phyloP scores from a whole-genome alignment of 139 green algal genomes.

The Micractinium conductrix region DNA sequence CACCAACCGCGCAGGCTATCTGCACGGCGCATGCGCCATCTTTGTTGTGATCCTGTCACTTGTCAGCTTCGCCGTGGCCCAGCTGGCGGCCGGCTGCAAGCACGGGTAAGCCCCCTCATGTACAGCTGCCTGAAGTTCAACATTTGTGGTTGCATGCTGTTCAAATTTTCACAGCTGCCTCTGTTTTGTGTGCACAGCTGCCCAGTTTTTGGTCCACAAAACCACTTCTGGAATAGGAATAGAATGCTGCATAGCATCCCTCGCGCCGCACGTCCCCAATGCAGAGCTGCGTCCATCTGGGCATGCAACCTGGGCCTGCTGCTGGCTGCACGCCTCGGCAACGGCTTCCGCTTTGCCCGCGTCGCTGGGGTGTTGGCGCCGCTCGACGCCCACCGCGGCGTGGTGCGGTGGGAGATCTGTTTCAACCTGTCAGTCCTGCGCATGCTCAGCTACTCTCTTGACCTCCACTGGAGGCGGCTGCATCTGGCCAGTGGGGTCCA shows the following conservation, averaged over 20 bases:
- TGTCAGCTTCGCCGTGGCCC: slow-evolving; percentile 43
- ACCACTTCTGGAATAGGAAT: too few species aligned
- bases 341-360: slow-evolving; percentile 55
- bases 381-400: slow-evolving; percentile 68
- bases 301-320: slow-evolving; percentile 52
- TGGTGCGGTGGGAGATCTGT: slow-evolving; percentile 89
- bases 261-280: too few species aligned
- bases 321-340: slow-evolving; percentile 49
- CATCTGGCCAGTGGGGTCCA: background rate
- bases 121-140: too few species aligned
- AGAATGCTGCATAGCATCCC: too few species aligned
- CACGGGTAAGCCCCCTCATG: too few species aligned
- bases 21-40: slow-evolving; percentile 59
- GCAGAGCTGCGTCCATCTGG: slow-evolving; percentile 67
- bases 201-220: too few species aligned
- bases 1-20: slow-evolving; percentile 34
- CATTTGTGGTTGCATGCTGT: too few species aligned
- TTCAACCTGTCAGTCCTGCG: slow-evolving; percentile 91
- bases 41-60: slow-evolving; percentile 46
- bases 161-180: too few species aligned
- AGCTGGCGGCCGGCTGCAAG: background rate
- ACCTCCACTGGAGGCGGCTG: slow-evolving; percentile 73
- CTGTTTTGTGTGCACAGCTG: too few species aligned
- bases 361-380: background rate
- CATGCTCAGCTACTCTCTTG: slow-evolving; percentile 84